phyloP scores from a whole-genome alignment of 1,284 basidiomycete genomes.

The Filobasidium uniguttulatum region DNA sequence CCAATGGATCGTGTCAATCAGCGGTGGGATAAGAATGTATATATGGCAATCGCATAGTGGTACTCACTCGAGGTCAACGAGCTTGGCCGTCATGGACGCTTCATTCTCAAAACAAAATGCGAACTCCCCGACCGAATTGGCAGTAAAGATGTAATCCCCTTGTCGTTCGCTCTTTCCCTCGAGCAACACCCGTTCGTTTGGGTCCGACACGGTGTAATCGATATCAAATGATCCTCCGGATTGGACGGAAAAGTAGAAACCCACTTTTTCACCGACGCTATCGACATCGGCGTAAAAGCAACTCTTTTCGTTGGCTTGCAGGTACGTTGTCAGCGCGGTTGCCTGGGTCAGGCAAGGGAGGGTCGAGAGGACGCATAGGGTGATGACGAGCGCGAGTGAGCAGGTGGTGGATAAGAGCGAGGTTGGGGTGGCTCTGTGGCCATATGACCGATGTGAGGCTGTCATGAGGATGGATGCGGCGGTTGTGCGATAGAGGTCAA shows the following conservation, averaged over 20 bases:
- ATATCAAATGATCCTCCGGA: conserved; percentile 89
- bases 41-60: neutral
- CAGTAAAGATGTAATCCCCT: conserved; percentile 94
- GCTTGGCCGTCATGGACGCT: conserved; percentile 76
- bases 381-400: neutral
- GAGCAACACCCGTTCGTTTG: conserved; percentile 69
- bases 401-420: too few species aligned
- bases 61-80: conserved; percentile 72
- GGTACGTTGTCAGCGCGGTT: conserved; percentile 66
- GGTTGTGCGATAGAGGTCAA: too few species aligned
- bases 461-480: too few species aligned
- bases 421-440: too few species aligned
- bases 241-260: conserved; percentile 61
- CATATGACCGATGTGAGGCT: too few species aligned
- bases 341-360: neutral
- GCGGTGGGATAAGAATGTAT: neutral
- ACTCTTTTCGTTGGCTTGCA: conserved; percentile 69
- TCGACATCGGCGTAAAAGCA: conserved; percentile 98
- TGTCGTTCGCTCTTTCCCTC: conserved; percentile 79
- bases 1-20: neutral
- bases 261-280: conserved; percentile 35
- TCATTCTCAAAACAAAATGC: conserved; percentile 98
- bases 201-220: conserved; percentile 85
- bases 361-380: neutral
- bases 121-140: conserved; percentile 70